phyloP scores from a whole-genome alignment of 106 monocot genomes.

The Dioscorea alata region DNA sequence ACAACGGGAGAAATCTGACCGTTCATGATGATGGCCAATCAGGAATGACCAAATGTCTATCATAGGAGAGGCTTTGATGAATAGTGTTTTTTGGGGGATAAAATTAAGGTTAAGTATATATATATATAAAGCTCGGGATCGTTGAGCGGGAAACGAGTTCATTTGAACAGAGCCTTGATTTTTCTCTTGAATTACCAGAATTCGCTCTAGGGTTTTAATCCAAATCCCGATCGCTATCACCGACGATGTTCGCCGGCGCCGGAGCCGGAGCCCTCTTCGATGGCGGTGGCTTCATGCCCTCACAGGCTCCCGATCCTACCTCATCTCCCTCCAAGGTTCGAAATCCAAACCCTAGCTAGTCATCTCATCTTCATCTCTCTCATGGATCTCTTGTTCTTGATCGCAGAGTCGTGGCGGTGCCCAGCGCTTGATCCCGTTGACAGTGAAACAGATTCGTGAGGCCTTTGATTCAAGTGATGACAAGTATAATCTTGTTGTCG shows the following conservation, averaged over 20 bases:
- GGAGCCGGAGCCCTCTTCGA: slow-evolving; percentile 18
- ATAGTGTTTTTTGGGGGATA: too few relatives aligned
- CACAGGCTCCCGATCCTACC: slow-evolving; percentile 15
- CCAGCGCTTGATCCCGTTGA: slow-evolving; percentile 48
- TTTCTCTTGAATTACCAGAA: not conserved
- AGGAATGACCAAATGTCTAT: too few relatives aligned
- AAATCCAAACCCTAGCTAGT: not conserved
- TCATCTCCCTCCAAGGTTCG: slow-evolving; percentile 31
- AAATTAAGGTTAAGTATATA: too few relatives aligned
- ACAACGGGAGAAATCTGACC: too few relatives aligned
- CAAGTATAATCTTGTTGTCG: slow-evolving; percentile 30
- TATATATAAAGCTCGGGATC: too few relatives aligned
- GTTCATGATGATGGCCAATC: too few relatives aligned
- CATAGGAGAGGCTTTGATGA: too few relatives aligned
- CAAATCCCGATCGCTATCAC: slow-evolving; percentile 6
- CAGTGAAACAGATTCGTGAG: slow-evolving; percentile 67
- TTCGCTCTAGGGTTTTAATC: not conserved
- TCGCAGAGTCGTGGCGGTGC: slow-evolving; percentile 14
- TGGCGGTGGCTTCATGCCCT: slow-evolving; percentile 30
- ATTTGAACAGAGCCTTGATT: not conserved
- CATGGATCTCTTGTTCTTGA: not conserved
- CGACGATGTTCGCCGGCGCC: not conserved
- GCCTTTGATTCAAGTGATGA: slow-evolving; percentile 34
- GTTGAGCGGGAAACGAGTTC: not conserved
- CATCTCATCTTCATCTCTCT: not conserved